phyloP scores from a whole-genome alignment of 768 basidiomycete species.

The Suillus cothurnatus region DNA sequence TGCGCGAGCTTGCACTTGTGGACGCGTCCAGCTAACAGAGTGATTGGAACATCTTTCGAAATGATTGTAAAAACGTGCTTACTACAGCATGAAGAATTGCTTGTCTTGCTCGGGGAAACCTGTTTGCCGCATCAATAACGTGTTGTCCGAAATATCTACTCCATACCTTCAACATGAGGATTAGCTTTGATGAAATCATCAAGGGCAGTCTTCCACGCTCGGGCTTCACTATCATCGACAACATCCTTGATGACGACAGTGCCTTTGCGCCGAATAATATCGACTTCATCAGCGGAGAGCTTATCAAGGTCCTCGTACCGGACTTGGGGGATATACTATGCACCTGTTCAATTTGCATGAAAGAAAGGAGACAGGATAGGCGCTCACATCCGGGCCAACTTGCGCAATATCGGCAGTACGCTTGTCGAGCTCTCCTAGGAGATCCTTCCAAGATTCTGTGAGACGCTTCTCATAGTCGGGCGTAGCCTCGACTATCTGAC shows the following conservation, averaged over 20 bases:
- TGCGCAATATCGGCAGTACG: slow-evolving; percentile 48
- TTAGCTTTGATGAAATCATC: slow-evolving; percentile 59
- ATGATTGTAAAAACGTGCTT: slow-evolving; percentile 22
- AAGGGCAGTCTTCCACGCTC: slow-evolving; percentile 58
- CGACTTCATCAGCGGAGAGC: slow-evolving; percentile 47
- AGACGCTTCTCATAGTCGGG: slow-evolving; percentile 44
- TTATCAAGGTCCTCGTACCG: slow-evolving; percentile 54
- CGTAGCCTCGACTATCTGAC: slow-evolving; percentile 52
- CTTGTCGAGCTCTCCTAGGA: slow-evolving; percentile 52
- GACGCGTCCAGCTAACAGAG: slow-evolving; percentile 43
- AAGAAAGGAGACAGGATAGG: background rate
- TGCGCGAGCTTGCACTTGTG: slow-evolving; percentile 67
- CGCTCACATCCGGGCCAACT: slow-evolving; percentile 52
- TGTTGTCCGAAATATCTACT: background rate
- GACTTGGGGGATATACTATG: slow-evolving; percentile 66
- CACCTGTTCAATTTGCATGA: background rate
- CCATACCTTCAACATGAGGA: slow-evolving; percentile 54
- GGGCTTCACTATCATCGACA: slow-evolving; percentile 56
- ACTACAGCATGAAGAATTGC: slow-evolving; percentile 79
- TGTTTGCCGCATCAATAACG: slow-evolving; percentile 21
- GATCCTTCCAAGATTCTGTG: slow-evolving; percentile 60
- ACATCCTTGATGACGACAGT: slow-evolving; percentile 66
- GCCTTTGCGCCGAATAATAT: slow-evolving; percentile 55
- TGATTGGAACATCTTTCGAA: background rate
- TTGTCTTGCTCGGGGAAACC: slow-evolving; percentile 58